phyloP scores from a whole-genome alignment of 371 early-diverging fungal species.

The Umbelopsis sp. region DNA sequence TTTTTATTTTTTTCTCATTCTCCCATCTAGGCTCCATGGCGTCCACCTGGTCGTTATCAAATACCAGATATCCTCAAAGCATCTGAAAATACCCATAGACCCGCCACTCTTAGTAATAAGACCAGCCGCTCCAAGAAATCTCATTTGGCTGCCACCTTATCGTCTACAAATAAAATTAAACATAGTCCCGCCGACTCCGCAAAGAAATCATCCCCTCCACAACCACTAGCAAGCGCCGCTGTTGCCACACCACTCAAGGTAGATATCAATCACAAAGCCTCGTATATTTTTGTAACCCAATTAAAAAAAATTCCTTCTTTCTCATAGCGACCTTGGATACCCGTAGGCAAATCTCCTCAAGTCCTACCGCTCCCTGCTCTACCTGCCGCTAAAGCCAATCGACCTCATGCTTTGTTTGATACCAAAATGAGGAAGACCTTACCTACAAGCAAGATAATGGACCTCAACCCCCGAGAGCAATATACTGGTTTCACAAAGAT shows the following conservation, averaged over 20 bases:
- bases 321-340: constrained; percentile 43
- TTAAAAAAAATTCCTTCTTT: constrained; percentile 6
- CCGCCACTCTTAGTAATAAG: constrained; percentile 23
- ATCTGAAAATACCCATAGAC: constrained; percentile 26
- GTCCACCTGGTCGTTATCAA: constrained; percentile 49
- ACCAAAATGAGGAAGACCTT: constrained; percentile 50
- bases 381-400: constrained; percentile 30
- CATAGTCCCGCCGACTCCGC: constrained; percentile 25
- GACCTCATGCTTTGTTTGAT: constrained; percentile 47
- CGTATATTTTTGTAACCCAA: neutral
- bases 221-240: neutral
- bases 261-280: neutral
- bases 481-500: constrained; percentile 44
- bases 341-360: constrained; percentile 41
- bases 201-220: constrained; percentile 18
- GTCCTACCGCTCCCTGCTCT: constrained; percentile 47
- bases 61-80: constrained; percentile 56
- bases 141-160: constrained; percentile 11
- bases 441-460: constrained; percentile 47
- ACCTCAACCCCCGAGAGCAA: constrained; percentile 40
- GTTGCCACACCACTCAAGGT: constrained; percentile 10
- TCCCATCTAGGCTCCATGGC: constrained; percentile 46
- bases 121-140: constrained; percentile 8
- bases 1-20: constrained; percentile 15
- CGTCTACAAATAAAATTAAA: constrained; percentile 19